A percentile compares a stretch with the other conserved stretches of the same genome.
These are phyloP conservation scores for Lipomyces yamadae DNA, from an alignment of 805 yeast genomes.

Conservation along the genomic window DNA sequence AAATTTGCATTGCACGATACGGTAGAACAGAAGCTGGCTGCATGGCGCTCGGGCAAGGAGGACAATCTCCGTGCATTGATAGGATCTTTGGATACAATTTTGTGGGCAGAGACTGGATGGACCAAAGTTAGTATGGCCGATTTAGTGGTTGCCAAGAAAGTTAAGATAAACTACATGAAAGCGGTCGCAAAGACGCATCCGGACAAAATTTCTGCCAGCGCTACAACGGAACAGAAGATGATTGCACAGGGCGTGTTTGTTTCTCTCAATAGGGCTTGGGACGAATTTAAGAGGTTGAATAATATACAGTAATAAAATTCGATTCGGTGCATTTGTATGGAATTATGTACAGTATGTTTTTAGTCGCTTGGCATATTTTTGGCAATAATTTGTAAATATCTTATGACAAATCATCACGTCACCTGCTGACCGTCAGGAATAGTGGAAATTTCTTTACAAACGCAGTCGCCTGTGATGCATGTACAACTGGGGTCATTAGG, in stretches of 20 bases:
- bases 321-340: not conserved
- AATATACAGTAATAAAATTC: constrained; percentile 42
- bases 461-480: too few species aligned
- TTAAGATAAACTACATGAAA: constrained; percentile 80
- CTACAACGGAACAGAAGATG: constrained; percentile 73
- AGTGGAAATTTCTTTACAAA: too few species aligned
- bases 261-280: constrained; percentile 88
- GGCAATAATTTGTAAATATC: not conserved
- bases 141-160: constrained; percentile 85
- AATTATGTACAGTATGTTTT: not conserved
- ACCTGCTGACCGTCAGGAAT: not conserved
- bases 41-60: constrained; percentile 78
- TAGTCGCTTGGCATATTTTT: not conserved
- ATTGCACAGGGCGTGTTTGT: constrained; percentile 88
- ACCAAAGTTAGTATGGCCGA: constrained; percentile 69
- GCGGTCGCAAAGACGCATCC: constrained; percentile 81
- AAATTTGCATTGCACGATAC: constrained; percentile 65
- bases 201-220: constrained; percentile 71
- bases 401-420: not conserved
- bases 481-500: too few species aligned
- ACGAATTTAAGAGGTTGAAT: constrained; percentile 67
- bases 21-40: constrained; percentile 58
- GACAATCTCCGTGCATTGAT: constrained; percentile 79
- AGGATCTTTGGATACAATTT: constrained; percentile 65
- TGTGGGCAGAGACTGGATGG: constrained; percentile 74